Base-by-base conservation (phyloP, 139 green algal species). In the Deuterostichococcus epilithicus region DNA sequence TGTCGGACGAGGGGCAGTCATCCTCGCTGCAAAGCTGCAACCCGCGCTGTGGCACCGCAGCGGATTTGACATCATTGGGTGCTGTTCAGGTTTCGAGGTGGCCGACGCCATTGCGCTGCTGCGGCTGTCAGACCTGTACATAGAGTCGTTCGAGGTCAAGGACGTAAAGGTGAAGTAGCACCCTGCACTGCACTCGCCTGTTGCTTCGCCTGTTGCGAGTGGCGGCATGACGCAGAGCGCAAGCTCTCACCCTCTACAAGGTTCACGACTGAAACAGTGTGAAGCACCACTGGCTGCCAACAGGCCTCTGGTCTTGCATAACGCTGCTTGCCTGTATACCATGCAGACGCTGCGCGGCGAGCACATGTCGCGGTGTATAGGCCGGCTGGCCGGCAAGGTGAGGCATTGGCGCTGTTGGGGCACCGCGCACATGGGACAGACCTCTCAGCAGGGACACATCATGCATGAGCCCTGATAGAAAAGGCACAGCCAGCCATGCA, bases 111-210 rank as follows among this genome's bases (percentile, higher is more conserved):
- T 99, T 36, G 96, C 96, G 25, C 87, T 99, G 78, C 88, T 99
- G 68, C 89, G 96, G 8, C 80, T 99, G 70, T 96, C 99, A 74
- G 96, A 99, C 81, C 81, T 99, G 47, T 99, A 98, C 79, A 82
- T 99, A 4, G 96, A 99, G 84, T 94, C 85, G 63, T 99, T 99
- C 78, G 96, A 99, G 85, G 86, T 99, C 76, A 99, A 99, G 82
- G 92, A 98, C 76, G 94, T 98, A 33, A 98, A 97, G 86, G 89
- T 92, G 77, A 33, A 63, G 47, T 20, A 63, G 47, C 20, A 63
- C 47, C 15, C 20, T 35, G 28, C 65, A 70, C 26, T 23, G 28
- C 10, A 26, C 20, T 35, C 65, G 65, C 26, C n/a, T 63, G 18
- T 28, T 63, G 47, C 47, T 63, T 63, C 20, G 47, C 63, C 15